These are phyloP conservation scores for Sodiomyces alkalinus DNA, from an alignment of 2,329 filamentous ascomycete species.

Conservation along the genomic window DNA sequence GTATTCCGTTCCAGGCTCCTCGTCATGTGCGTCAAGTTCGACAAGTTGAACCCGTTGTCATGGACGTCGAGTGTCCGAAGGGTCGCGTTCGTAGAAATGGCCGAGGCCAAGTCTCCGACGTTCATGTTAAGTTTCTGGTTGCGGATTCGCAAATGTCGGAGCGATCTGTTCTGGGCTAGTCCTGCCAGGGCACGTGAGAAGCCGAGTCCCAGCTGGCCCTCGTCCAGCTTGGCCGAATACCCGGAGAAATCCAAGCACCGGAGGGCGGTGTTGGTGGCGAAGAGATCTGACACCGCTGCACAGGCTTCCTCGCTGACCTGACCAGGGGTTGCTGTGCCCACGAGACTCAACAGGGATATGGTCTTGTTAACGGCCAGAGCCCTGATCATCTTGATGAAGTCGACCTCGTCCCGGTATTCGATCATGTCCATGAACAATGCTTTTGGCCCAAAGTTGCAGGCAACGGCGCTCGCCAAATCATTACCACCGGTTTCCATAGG, in stretches of 20 bases:
- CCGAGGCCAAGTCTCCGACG: conserved; percentile 34
- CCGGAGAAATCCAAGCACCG: conserved; percentile 41
- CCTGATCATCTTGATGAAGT: conserved; percentile 33
- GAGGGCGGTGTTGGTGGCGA: conserved; percentile 33
- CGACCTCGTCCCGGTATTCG: conserved; percentile 36
- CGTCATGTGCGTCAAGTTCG: conserved; percentile 31
- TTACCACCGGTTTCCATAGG: conserved; percentile 36
- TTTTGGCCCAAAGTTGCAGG: conserved; percentile 29
- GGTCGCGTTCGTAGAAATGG: conserved; percentile 30
- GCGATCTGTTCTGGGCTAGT: conserved; percentile 25
- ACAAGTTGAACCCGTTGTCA: conserved; percentile 38
- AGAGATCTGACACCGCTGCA: conserved; percentile 31
- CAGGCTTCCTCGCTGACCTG: conserved; percentile 30
- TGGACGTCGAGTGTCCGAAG: conserved; percentile 38
- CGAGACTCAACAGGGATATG: conserved; percentile 36
- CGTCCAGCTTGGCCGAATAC: conserved; percentile 40
- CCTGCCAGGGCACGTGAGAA: conserved; percentile 34
- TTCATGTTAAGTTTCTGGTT: conserved; percentile 41
- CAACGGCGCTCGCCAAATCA: conserved; percentile 31
- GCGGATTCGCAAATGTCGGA: conserved; percentile 36
- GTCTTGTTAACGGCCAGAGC: conserved; percentile 34
- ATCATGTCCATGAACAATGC: conserved; percentile 40
- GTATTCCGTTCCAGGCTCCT: conserved; percentile 26
- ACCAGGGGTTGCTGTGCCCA: conserved; percentile 35
- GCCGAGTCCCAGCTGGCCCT: conserved; percentile 37